Evolutionary conservation across 257 asterid species (phyloP), one percentile per base, ranked within the genome.

Genomic region (Solanum medicagineum): DNA sequence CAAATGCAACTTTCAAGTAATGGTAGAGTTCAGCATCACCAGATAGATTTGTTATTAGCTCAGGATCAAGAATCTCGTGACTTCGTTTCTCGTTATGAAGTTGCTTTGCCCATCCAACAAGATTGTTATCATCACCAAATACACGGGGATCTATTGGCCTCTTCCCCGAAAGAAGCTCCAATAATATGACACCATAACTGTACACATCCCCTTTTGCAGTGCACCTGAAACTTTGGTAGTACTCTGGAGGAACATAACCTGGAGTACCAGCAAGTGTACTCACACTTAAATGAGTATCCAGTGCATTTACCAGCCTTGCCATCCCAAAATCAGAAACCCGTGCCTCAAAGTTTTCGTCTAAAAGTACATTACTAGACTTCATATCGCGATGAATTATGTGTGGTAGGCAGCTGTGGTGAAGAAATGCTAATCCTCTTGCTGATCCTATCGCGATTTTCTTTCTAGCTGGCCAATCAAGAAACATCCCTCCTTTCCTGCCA

Each of bases 101-200:
- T 86, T 92, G 97, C 87, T 94, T 97, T 7, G 97, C 98, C 99
- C 99, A 97, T n/a, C 98, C 97, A 4, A 97, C 99, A 3, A 97
- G 93, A 73, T 97, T 97, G 79, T 88, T 97, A 86, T 97, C 99
- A 5, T 96, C 99, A 0, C 98, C 99, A 53, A 97, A 97, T 81
- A 85, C 94, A 60, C 17, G 51, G 0, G 97, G 90, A 87, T 97
- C 95, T n/a, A 95, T 97, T 0, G 99, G 98, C 84, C 87, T 90
- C 90, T 93, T 97, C 8, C 99, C 98, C 0, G 99, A 95, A 1
- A 97, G 94, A 42, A 97, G 97, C 84, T 97, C 99, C 15, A 97
- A 93, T 66, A 97, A 89, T 24, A 97, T 95, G 4, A 96, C 99
- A 0, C 99, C 99, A n/a, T 90, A 96, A 82, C 98, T 95, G 57